Conservation (phyloP, 805 yeast genomes). For the Cyberlindnera mrakii region DNA sequence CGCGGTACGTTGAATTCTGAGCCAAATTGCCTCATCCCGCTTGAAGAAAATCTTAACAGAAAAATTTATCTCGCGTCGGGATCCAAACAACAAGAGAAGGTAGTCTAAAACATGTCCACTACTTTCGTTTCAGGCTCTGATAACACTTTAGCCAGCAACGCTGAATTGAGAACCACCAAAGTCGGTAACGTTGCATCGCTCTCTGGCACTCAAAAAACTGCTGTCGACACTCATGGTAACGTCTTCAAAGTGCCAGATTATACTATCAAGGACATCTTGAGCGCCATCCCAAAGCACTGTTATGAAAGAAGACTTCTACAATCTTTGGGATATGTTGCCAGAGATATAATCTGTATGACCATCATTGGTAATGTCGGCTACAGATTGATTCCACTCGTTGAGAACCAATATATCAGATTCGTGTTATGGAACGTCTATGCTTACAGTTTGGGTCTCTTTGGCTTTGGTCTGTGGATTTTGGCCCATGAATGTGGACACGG, state of each 20-base stretch:
- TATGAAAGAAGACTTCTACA: slow-evolving; percentile 45
- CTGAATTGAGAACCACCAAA: slow-evolving; percentile 10
- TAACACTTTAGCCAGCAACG: not conserved
- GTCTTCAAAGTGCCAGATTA: slow-evolving; percentile 57
- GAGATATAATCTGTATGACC: slow-evolving; percentile 44
- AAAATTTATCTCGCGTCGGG: too few relatives aligned
- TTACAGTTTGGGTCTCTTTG: slow-evolving; percentile 39
- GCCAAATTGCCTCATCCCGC: too few relatives aligned
- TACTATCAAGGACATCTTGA: slow-evolving; percentile 50
- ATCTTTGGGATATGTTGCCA: slow-evolving; percentile 45
- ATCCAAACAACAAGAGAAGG: too few relatives aligned
- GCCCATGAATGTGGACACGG: slow-evolving; percentile 65
- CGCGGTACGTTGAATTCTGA: too few relatives aligned
- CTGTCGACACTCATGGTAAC: slow-evolving; percentile 47
- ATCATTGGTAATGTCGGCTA: slow-evolving; percentile 38
- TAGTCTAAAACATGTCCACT: not conserved
- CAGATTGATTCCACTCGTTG: slow-evolving; percentile 37
- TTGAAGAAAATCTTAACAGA: too few relatives aligned
- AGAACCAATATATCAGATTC: slow-evolving; percentile 29
- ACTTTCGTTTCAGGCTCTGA: slow-evolving; percentile 1
- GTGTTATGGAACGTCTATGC: slow-evolving; percentile 37
- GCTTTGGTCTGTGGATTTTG: slow-evolving; percentile 55
- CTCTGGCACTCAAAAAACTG: slow-evolving; percentile 22
- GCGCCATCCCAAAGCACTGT: slow-evolving; percentile 56
- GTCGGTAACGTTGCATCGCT: slow-evolving; percentile 20